Percentiles rank a stretch among this genome's conserved stretches.
Conservation (phyloP, 108 stramenopile genomes). For the Parietichytrium sp. region DNA sequence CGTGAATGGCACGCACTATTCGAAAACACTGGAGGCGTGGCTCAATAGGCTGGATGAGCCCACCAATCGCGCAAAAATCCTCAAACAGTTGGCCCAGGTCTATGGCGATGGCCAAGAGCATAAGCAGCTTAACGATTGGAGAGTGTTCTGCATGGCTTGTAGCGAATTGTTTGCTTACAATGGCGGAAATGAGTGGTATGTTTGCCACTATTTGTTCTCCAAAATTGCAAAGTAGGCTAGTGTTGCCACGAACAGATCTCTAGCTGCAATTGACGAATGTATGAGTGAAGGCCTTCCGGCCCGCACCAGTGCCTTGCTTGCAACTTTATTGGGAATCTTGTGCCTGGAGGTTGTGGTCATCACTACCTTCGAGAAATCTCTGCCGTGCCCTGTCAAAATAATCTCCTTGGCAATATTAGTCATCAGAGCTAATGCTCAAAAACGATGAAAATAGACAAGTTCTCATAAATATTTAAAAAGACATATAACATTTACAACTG, state of each 20-base stretch:
- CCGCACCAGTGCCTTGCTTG: too few relatives aligned
- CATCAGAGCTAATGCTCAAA: too few relatives aligned
- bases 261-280: too few relatives aligned
- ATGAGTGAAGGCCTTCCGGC: too few relatives aligned
- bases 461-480: too few relatives aligned
- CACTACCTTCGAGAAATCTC: too few relatives aligned
- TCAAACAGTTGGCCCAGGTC: slow-evolving; percentile 66
- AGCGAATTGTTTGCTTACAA: slow-evolving; percentile 84
- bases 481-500: too few relatives aligned
- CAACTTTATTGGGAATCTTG: too few relatives aligned
- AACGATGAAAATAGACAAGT: too few relatives aligned
- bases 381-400: too few relatives aligned
- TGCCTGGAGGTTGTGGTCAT: too few relatives aligned
- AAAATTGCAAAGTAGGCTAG: not conserved
- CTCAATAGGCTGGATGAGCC: slow-evolving; percentile 78
- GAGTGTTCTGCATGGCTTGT: slow-evolving; percentile 90
- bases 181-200: slow-evolving; percentile 65
- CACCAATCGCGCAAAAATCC: slow-evolving; percentile 64
- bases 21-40: slow-evolving; percentile 86
- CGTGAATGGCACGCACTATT: slow-evolving; percentile 86
- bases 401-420: too few relatives aligned
- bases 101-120: slow-evolving; percentile 64
- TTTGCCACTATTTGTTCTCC: slow-evolving; percentile 77
- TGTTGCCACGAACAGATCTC: not conserved
- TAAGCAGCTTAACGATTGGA: slow-evolving; percentile 79